These are phyloP conservation scores for Neurospora crassa DNA, from an alignment of 2,329 filamentous ascomycete species.

Conservation along the genomic window DNA sequence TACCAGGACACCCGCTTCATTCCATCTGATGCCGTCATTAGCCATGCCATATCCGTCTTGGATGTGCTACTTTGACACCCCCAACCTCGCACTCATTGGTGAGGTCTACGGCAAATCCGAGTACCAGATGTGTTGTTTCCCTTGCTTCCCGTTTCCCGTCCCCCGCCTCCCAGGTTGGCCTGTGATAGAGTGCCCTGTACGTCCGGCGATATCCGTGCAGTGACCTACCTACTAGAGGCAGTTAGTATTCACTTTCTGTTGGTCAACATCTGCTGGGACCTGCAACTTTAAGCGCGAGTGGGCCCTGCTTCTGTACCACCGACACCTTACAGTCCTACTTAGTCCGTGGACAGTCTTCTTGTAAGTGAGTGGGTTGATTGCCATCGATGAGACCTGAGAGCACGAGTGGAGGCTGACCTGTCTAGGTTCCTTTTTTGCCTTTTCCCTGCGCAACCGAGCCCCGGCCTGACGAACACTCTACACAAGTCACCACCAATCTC, in stretches of 20 bases:
- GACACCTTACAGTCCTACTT: background rate
- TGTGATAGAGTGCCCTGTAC: background rate
- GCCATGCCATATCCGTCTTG: background rate
- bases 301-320: background rate
- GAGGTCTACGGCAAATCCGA: background rate
- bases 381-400: background rate
- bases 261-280: background rate
- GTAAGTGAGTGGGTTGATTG: background rate
- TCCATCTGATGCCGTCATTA: background rate
- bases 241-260: background rate
- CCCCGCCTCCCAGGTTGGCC: background rate
- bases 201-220: background rate
- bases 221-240: background rate
- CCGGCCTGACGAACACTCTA: background rate
- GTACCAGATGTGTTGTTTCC: background rate
- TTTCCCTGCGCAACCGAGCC: background rate
- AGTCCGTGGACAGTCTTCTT: background rate
- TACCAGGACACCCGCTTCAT: background rate
- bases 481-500: background rate
- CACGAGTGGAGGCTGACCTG: background rate
- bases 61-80: background rate
- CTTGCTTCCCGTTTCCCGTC: background rate
- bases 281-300: background rate
- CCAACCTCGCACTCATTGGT: background rate
- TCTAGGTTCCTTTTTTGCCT: background rate